These are phyloP conservation scores for Podospora pseudoanserina DNA, from an alignment of 495 filamentous ascomycete species.

Conservation along the genomic window DNA sequence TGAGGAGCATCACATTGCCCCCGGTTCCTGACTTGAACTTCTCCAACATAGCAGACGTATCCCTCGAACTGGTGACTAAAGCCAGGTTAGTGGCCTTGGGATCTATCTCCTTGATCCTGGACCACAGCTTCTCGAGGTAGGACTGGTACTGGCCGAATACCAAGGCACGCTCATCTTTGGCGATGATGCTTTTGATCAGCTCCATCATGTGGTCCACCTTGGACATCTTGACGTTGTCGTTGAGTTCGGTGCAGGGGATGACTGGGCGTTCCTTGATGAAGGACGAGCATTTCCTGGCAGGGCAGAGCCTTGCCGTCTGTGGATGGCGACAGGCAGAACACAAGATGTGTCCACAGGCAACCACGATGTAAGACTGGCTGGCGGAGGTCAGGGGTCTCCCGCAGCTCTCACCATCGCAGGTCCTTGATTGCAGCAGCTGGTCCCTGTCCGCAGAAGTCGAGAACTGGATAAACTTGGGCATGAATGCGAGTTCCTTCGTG, in stretches of 20 bases:
- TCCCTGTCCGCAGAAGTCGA: background rate
- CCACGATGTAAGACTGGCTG: slow-evolving; percentile 22
- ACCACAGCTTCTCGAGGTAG: slow-evolving; percentile 22
- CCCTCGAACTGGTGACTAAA: slow-evolving; percentile 10
- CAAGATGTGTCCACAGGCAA: slow-evolving; percentile 35
- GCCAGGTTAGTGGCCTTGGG: slow-evolving; percentile 11
- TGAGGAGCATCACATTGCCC: slow-evolving; percentile 60
- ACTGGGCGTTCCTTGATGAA: slow-evolving; percentile 16
- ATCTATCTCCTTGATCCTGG: slow-evolving; percentile 21
- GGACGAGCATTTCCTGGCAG: slow-evolving; percentile 9
- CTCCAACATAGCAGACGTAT: slow-evolving; percentile 12
- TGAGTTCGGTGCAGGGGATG: slow-evolving; percentile 9
- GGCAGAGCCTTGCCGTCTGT: slow-evolving; percentile 15
- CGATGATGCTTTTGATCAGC: slow-evolving; percentile 20
- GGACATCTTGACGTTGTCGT: slow-evolving; percentile 7
- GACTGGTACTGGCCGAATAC: slow-evolving; percentile 37
- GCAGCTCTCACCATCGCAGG: slow-evolving; percentile 18
- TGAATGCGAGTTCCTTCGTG: slow-evolving; percentile 2
- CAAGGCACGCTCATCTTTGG: slow-evolving; percentile 25
- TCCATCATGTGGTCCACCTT: slow-evolving; percentile 28
- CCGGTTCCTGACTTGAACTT: slow-evolving; percentile 27
- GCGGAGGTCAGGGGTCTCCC: background rate
- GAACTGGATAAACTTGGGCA: background rate
- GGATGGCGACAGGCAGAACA: slow-evolving; percentile 29
- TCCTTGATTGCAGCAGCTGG: background rate